Base-by-base conservation (phyloP, 1,139 yeast genomes). In the Scheffersomyces insectosa region DNA sequence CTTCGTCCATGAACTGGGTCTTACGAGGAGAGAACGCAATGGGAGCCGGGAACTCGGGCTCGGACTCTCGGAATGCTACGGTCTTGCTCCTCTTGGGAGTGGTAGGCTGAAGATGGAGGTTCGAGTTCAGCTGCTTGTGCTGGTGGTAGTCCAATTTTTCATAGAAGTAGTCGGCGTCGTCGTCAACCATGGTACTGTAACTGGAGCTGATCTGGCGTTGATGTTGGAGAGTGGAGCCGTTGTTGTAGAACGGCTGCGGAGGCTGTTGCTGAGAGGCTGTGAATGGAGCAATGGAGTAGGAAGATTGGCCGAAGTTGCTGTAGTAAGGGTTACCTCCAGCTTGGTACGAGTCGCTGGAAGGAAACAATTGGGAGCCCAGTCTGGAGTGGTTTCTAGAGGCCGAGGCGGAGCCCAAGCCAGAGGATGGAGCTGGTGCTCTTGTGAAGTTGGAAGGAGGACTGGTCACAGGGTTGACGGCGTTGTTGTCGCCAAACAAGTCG, bases 21-120 rank as follows among this genome's bases (percentile, higher is more conserved):
- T 60, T 62, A 7, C 59, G 52, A 5, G 70, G 70, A 38, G 59
- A 56, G 49, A 66, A 68, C 12, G 65, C 60, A 33, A 46, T 58
- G 14, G 63, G 61, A 13, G 34, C 34, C 1, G 74, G 73, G 44
- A 51, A 66, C 43, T 70, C 75, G 12, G 74, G 67, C 45, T 67
- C 73, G 23, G 50, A 47, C 35, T 70, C 73, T 36, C 62, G 55
- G 44, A 70, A 70, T 2, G 69, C 65, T 9, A 69, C 75, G 0
- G 70, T 57, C 42, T 68, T 69, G 25, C 55, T 46, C 10, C 63
- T 40, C 14, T 52, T 36, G 5, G 50, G 48, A 16, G 49, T 44
- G 37, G 41, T 47, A 28, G 48, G 43, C 25, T 20, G 25, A 9
- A 31, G n/a, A n/a, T 31, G 15, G 12, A 15, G 31, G 31, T 36